Base-by-base conservation (phyloP, 139 green algal species). In the Tetradesmus obliquus region DNA sequence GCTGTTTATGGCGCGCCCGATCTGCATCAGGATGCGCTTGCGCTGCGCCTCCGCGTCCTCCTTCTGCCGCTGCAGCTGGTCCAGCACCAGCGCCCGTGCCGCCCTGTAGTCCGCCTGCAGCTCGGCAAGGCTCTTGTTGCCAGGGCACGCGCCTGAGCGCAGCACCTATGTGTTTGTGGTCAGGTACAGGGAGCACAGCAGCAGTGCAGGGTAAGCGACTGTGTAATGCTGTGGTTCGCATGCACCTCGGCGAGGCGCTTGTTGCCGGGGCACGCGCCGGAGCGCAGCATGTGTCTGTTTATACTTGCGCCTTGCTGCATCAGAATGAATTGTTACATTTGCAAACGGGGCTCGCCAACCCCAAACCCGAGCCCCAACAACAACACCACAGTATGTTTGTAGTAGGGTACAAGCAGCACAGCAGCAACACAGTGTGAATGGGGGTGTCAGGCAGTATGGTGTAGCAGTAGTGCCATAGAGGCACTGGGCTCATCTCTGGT, bases 1-100 rank as follows among this genome's bases (percentile, higher is more conserved):
- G 55, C 76, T 91, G 89, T 66, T 82, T 54, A 92, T 82, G 3
- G 89, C 83, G 22, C 89, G 24, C 5, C 89, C 82, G 24, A 92
- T 85, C 71, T 89, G 82, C 89, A 89, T 57, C 17, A 92, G 55
- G 4, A 92, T 89, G 5, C 54, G 82, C n/a, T 85, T 84, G 10
- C 82, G 84, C 82, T 92, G 66, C 55, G 32, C 3, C 89, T 92
- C 89, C n/a, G 89, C 84, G 53, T 80, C 89, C 69, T 92, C 82
- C 55, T 92, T 92, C 66, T 82, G 66, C 5, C 20, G 81, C 69
- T 53, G 19, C 5, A 92, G 82, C 53, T 89, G 62, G 55, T 85
- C 83, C 32, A 92, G 15, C 58, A 92, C 57, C n/a, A 87, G 57
- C 5, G 76, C 76, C 20, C 88, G 88, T 12, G 88, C 88, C 79